Evolutionary conservation across 805 yeast genomes (phyloP).

Genomic region (Cyberlindnera suaveolens): DNA sequence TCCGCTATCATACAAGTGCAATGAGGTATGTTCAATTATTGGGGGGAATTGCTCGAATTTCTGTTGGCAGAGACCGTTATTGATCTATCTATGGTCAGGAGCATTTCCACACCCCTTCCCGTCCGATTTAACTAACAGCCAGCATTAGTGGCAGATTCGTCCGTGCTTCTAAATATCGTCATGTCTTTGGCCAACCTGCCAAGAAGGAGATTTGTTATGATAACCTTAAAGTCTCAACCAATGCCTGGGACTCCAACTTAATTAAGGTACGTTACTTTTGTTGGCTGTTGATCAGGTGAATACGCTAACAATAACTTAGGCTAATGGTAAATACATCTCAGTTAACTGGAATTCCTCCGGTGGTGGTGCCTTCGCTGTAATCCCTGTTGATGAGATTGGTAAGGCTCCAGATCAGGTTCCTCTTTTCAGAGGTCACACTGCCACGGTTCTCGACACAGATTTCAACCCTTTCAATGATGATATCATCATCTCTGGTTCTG

Average conservation of each 20-base stretch:
- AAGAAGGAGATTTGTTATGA: conserved; percentile 42
- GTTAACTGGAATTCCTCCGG: conserved; percentile 94
- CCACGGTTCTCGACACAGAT: conserved; percentile 91
- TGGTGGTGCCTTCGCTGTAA: conserved; percentile 95
- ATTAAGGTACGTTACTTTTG: conserved; percentile 40
- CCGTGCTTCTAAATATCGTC: conserved; percentile 94
- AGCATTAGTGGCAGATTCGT: conserved; percentile 71
- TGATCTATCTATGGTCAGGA: too few species aligned
- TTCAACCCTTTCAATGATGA: conserved; percentile 86
- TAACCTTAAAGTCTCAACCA: conserved; percentile 65
- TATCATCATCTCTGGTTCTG: conserved; percentile 73
- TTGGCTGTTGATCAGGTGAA: neutral
- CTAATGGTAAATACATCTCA: conserved; percentile 80
- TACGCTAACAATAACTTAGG: conserved; percentile 20
- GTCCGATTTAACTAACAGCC: neutral
- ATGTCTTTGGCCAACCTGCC: conserved; percentile 87
- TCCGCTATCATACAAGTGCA: too few species aligned
- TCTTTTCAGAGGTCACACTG: conserved; percentile 91
- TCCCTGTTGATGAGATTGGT: conserved; percentile 82
- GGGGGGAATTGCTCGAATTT: neutral
- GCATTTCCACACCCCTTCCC: too few species aligned
- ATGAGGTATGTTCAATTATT: neutral
- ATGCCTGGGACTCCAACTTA: conserved; percentile 95
- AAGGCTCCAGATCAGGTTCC: conserved; percentile 93
- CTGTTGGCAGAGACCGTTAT: neutral